Evolutionary conservation across 257 asterid genomes (phyloP), one percentile per base, ranked within the genome.

Genomic region (Nicotiana tabacum): DNA sequence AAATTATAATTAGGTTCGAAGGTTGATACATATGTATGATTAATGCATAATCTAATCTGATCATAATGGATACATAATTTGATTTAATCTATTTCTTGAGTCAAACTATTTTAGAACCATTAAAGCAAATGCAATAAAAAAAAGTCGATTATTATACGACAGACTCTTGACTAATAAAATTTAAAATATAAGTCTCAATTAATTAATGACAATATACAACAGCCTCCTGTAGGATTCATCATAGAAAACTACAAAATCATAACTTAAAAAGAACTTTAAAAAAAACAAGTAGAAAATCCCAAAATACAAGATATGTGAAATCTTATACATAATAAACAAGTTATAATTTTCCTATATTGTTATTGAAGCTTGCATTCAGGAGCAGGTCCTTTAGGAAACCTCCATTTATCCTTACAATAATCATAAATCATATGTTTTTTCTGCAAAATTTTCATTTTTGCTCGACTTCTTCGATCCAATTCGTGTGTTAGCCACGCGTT

Each of bases 401-500:
- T 90, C 96, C 93, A 90, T 17, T 76, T 88, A 57, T 94, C 98
- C 51, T 81, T 86, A 53, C 98, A 94, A 80, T 92, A 94, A 85
- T 94, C 90, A 86, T 94, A 92, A 12, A 90, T 91, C 97, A 91
- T 94, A 79, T 90, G 83, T 27, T 88, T 83, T 77, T 77, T 82
- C 82, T 90, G 97, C 43, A 92, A 9, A 78, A 69, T 85, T 82
- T 87, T 88, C 96, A 94, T 90, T 51, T 82, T 87, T 13, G 55
- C 86, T 18, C 95, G 77, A 53, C 89, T 89, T 56, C 65, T 77
- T 4, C 78, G 6, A 58, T 92, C 92, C 30, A 94, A 81, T 83
- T 88, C 97, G 77, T 84, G 84, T 1, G 78, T 86, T 53, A 92
- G 46, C 86, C 90, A 91, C 1, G 83, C 27, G 30, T 77, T 86